These are phyloP conservation scores for Blastobotrys arbuscula DNA, from an alignment of 1,139 yeast genomes.

Conservation along the genomic window DNA sequence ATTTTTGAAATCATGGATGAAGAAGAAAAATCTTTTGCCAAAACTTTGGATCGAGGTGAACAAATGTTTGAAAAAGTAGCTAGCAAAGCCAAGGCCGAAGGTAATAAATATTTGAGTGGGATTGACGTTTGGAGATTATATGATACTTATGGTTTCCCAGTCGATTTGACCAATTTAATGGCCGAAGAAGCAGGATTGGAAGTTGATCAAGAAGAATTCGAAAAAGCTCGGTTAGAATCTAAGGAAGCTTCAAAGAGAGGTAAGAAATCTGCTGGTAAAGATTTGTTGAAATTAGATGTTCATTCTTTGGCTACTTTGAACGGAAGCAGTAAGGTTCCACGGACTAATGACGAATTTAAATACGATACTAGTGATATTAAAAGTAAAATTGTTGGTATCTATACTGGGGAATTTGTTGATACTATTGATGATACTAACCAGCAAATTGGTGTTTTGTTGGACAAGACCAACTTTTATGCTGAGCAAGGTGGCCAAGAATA, in stretches of 20 bases:
- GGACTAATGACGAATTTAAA: constrained; percentile 78
- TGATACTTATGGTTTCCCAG: constrained; percentile 99
- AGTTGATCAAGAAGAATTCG: constrained; percentile 88
- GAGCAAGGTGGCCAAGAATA: constrained; percentile 99
- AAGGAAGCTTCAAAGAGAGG: constrained; percentile 94
- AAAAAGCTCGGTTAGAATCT: constrained; percentile 79
- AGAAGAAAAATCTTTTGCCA: constrained; percentile 91
- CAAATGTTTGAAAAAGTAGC: constrained; percentile 93
- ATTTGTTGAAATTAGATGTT: constrained; percentile 75
- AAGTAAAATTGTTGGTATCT: constrained; percentile 57
- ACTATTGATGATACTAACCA: constrained; percentile 37
- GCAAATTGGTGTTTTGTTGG: constrained; percentile 75
- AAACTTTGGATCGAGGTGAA: constrained; percentile 97
- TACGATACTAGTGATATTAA: constrained; percentile 33
- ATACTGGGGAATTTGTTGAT: constrained; percentile 60
- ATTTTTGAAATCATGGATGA: constrained; percentile 89
- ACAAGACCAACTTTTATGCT: constrained; percentile 91
- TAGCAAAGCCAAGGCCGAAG: constrained; percentile 67
- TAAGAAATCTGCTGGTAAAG: constrained; percentile 56
- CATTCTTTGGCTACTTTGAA: constrained; percentile 63
- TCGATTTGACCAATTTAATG: constrained; percentile 94
- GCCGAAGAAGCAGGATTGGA: constrained; percentile 97
- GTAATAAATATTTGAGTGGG: constrained; percentile 76
- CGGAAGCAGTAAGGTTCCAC: constrained; percentile 48
- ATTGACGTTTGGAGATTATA: constrained; percentile 97